A percentile compares a stretch with the other conserved stretches of the same genome.
Conservation (phyloP, 2,329 filamentous ascomycete species). For the Mollisia scopiformis region DNA sequence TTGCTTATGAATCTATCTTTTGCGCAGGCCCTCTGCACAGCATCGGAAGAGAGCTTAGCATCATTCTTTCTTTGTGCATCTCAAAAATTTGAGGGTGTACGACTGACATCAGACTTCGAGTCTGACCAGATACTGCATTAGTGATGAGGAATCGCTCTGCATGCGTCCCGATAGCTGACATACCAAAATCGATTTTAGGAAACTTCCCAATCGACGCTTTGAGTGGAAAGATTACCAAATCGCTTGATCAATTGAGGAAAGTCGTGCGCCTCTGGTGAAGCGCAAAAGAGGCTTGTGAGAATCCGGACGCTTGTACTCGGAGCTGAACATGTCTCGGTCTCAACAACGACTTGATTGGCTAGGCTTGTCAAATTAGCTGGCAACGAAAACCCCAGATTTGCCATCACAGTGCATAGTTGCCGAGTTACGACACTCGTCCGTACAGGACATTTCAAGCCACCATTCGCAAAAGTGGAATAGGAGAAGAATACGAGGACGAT, state of each 20-base stretch:
- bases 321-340: neutral
- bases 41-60: too few species aligned
- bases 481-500: neutral
- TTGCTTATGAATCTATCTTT: neutral
- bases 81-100: too few species aligned
- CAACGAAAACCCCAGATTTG: neutral
- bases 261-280: neutral
- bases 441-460: too few species aligned
- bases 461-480: neutral
- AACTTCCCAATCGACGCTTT: neutral
- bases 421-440: neutral
- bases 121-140: too few species aligned
- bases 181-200: neutral
- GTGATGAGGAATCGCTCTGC: neutral
- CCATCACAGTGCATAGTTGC: neutral
- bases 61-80: neutral
- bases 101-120: too few species aligned
- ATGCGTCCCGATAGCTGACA: neutral
- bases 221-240: neutral
- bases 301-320: neutral
- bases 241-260: neutral
- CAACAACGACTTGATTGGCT: neutral
- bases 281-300: neutral
- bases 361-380: neutral
- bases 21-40: neutral